Evolutionary conservation across 2,329 filamentous ascomycete genomes (phyloP).

Genomic region (Trichophyton verrucosum): DNA sequence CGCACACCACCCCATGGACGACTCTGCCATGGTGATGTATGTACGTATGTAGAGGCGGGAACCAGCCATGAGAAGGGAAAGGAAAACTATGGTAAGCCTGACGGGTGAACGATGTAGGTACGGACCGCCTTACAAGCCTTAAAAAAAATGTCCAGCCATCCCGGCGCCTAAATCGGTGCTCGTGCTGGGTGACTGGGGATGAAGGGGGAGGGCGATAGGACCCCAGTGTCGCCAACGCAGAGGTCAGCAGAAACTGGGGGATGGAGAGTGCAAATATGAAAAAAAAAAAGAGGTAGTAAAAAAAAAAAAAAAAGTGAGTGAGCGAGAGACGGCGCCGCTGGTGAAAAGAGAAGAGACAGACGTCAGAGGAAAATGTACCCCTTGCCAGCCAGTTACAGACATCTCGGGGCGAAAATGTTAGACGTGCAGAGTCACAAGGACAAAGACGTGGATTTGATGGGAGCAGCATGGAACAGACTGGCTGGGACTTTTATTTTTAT

Average conservation of each 20-base stretch:
- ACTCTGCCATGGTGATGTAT: no score
- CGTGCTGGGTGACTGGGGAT: not conserved
- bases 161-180: not conserved
- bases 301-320: not conserved
- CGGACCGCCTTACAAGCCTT: slow-evolving; percentile 1
- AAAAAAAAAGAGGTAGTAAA: not conserved
- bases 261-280: not conserved
- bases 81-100: not conserved
- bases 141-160: not conserved
- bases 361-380: not conserved
- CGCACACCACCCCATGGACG: not conserved
- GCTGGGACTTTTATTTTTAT: not conserved
- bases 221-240: slow-evolving; percentile 9
- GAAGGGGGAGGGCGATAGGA: slow-evolving; percentile 11
- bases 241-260: slow-evolving; percentile 8
- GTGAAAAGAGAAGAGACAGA: not conserved
- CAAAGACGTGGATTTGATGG: not conserved
- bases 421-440: slow-evolving; percentile 3
- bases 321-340: not conserved
- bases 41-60: no score
- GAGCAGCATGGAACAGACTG: not conserved
- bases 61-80: not conserved
- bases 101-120: not conserved
- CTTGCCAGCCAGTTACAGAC: not conserved
- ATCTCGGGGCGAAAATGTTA: slow-evolving; percentile 1